phyloP scores from a whole-genome alignment of 805 yeast species.

The Kockiozyma suomiensis region DNA sequence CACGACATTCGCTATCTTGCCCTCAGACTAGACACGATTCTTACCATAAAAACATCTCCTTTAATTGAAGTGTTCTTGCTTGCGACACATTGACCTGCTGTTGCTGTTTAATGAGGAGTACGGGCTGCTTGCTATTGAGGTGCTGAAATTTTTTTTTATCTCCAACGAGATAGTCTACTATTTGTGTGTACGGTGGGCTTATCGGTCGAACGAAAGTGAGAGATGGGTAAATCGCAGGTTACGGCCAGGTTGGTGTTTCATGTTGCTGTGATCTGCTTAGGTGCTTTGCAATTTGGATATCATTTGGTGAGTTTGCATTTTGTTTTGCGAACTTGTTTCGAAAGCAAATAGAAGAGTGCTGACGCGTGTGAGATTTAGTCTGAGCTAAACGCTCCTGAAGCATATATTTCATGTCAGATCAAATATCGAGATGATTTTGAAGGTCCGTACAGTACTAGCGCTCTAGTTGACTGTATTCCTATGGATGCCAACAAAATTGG shows the following conservation, averaged over 20 bases:
- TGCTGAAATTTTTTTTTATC: too few relatives aligned
- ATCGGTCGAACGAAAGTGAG: background rate
- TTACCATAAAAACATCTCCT: too few relatives aligned
- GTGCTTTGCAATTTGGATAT: slow-evolving; percentile 87
- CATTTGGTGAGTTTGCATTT: slow-evolving; percentile 57
- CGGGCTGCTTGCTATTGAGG: too few relatives aligned
- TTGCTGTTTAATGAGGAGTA: too few relatives aligned
- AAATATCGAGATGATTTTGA: slow-evolving; percentile 11
- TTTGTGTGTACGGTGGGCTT: background rate
- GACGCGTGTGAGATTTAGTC: slow-evolving; percentile 46
- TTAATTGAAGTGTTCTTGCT: too few relatives aligned
- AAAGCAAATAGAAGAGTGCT: background rate
- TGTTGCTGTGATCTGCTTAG: slow-evolving; percentile 63
- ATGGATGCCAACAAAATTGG: slow-evolving; percentile 65
- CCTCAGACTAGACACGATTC: too few relatives aligned
- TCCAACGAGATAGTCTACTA: background rate
- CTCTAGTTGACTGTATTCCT: slow-evolving; percentile 55
- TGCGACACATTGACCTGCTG: too few relatives aligned
- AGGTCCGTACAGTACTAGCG: slow-evolving; percentile 37
- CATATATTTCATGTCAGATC: slow-evolving; percentile 30
- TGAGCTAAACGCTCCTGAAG: slow-evolving; percentile 87
- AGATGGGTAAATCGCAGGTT: slow-evolving; percentile 5
- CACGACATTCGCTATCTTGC: too few relatives aligned
- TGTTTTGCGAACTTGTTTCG: background rate
- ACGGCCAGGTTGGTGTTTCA: slow-evolving; percentile 28